phyloP scores from a whole-genome alignment of 768 basidiomycete genomes.

The Pluteus cervinus region DNA sequence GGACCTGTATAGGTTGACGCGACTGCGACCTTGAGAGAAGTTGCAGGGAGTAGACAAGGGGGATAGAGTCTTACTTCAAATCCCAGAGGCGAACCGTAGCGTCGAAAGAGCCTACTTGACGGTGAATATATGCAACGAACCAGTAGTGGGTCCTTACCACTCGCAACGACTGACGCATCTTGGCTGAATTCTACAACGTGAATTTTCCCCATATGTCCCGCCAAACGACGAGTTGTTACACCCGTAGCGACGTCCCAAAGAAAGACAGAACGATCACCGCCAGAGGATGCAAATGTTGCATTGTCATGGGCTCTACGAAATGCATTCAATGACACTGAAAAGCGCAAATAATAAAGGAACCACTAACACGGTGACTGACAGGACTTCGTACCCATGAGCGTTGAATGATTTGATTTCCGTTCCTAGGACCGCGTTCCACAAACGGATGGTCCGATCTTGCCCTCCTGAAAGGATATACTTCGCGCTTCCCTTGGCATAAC shows the following conservation, averaged over 20 bases:
- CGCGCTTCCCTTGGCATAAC: conserved; percentile 83
- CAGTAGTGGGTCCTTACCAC: conserved; percentile 46
- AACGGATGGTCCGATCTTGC: conserved; percentile 80
- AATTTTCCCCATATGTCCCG: conserved; percentile 89
- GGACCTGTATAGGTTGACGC: conserved; percentile 82
- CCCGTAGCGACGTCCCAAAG: conserved; percentile 95
- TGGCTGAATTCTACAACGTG: conserved; percentile 87
- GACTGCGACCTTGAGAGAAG: conserved; percentile 51
- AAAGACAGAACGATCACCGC: conserved; percentile 90
- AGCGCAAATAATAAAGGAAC: conserved; percentile 3
- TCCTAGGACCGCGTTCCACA: conserved; percentile 87
- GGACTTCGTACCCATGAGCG: conserved; percentile 93
- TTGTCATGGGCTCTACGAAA: conserved; percentile 79
- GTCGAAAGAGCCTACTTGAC: conserved; percentile 76
- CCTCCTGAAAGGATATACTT: conserved; percentile 93
- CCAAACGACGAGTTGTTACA: conserved; percentile 71
- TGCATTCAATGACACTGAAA: not conserved
- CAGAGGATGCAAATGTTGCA: conserved; percentile 87
- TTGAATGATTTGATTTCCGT: conserved; percentile 88
- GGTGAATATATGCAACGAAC: not conserved
- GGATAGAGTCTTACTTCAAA: conserved; percentile 50
- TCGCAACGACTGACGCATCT: conserved; percentile 82
- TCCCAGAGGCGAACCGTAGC: conserved; percentile 91
- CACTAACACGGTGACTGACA: conserved; percentile 82
- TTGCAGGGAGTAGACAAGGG: not conserved